Conservation (phyloP, 192 early-diverging fungal species). For the Spizellomyces punctatus region DNA sequence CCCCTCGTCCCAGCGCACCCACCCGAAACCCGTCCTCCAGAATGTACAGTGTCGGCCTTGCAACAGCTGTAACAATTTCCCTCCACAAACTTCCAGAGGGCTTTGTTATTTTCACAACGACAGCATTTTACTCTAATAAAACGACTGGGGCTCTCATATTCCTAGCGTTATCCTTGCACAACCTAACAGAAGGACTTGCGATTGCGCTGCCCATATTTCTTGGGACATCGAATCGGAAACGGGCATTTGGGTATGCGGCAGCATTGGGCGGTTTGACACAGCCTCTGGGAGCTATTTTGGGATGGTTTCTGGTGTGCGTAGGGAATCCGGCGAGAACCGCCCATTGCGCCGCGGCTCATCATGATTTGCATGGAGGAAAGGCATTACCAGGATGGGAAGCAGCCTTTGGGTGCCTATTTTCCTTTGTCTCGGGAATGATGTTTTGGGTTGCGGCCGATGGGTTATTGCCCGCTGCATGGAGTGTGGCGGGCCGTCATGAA, state of each 20-base stretch:
- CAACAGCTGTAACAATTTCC: slow-evolving; percentile 25
- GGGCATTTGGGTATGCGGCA: slow-evolving; percentile 6
- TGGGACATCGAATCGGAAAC: not conserved
- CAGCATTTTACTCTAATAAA: slow-evolving; percentile 12
- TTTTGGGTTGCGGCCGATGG: slow-evolving; percentile 21
- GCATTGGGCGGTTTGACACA: slow-evolving; percentile 13
- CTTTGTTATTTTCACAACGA: slow-evolving; percentile 15
- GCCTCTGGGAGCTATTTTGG: slow-evolving; percentile 17
- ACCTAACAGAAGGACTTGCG: slow-evolving; percentile 15
- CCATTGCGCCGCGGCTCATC: not conserved
- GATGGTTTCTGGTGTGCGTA: slow-evolving; percentile 4
- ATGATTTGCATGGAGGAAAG: too few relatives aligned
- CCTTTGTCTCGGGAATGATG: slow-evolving; percentile 25
- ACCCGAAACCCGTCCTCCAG: slow-evolving; percentile 6
- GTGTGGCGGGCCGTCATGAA: slow-evolving; percentile 3
- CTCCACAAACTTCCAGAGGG: slow-evolving; percentile 26
- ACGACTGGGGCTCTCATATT: slow-evolving; percentile 3
- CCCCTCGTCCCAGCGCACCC: not conserved
- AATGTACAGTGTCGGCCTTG: slow-evolving; percentile 19
- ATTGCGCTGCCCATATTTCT: slow-evolving; percentile 12
- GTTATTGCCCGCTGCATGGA: slow-evolving; percentile 20
- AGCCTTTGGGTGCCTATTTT: slow-evolving; percentile 15
- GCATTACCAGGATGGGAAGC: slow-evolving; percentile 4
- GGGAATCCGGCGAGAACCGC: not conserved
- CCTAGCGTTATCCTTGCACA: slow-evolving; percentile 16